Evolutionary conservation across 495 filamentous ascomycete species (phyloP).

Genomic region (Lophium mytilinum): DNA sequence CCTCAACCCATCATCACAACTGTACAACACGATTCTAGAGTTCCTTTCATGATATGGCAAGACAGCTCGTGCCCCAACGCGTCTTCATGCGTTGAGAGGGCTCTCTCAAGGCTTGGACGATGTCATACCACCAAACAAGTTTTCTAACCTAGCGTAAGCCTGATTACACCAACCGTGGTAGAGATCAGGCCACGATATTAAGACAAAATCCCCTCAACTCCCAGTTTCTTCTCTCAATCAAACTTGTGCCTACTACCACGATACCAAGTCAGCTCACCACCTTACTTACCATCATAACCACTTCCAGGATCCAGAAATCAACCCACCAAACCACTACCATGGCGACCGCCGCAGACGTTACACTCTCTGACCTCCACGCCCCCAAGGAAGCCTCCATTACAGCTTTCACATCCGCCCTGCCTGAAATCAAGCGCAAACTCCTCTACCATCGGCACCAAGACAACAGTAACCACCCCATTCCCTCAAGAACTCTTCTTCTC

Average conservation of each 20-base stretch:
- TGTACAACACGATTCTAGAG: too few relatives aligned
- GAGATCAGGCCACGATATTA: background rate
- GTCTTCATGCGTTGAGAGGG: too few relatives aligned
- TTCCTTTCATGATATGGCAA: too few relatives aligned
- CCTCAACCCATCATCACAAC: too few relatives aligned
- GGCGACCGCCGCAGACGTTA: conserved; percentile 47
- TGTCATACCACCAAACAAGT: background rate
- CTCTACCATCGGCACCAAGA: conserved; percentile 42
- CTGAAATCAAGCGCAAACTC: conserved; percentile 43
- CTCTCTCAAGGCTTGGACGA: background rate
- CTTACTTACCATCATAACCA: background rate
- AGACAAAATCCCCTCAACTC: background rate
- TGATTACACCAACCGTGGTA: background rate
- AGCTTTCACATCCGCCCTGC: conserved; percentile 41
- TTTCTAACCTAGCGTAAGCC: background rate
- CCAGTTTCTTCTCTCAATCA: background rate
- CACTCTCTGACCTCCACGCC: conserved; percentile 40
- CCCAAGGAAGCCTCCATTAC: conserved; percentile 47
- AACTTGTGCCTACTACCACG: background rate
- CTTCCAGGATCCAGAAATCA: background rate
- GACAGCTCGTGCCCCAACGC: too few relatives aligned
- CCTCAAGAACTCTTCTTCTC: background rate
- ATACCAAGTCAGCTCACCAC: background rate
- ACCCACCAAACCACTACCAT: conserved; percentile 18
- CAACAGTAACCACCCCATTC: conserved; percentile 16